Evolutionary conservation across 2,329 filamentous ascomycete genomes (phyloP).

Genomic region (Hypoxylon sp.): DNA sequence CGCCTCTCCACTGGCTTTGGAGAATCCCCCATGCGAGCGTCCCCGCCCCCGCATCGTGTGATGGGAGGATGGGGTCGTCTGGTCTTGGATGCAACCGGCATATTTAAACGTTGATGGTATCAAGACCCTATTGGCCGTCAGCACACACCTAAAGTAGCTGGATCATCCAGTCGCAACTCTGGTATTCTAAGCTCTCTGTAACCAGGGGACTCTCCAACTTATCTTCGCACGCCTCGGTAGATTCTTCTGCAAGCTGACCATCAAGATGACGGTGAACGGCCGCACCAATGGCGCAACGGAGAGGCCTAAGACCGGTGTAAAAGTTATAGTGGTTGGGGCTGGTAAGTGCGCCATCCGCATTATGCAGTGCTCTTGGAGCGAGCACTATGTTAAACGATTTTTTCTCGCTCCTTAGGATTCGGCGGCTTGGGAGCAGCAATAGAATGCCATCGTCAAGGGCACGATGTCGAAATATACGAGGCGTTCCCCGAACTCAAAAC

Average conservation of each 20-base stretch:
- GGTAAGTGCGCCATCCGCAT: conserved; percentile 53
- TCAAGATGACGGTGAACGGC: conserved; percentile 46
- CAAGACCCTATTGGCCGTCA: conserved; percentile 35
- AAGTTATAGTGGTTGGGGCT: conserved; percentile 66
- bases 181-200: conserved; percentile 24
- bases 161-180: conserved; percentile 28
- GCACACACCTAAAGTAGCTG: conserved; percentile 33
- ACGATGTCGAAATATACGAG: conserved; percentile 71
- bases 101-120: conserved; percentile 38
- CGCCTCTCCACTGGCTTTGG: conserved; percentile 16
- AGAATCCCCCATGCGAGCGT: conserved; percentile 28
- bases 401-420: conserved; percentile 61
- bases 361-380: conserved; percentile 1
- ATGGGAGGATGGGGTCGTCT: conserved; percentile 26
- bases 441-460: conserved; percentile 74
- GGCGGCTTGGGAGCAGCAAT: conserved; percentile 74
- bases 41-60: conserved; percentile 41
- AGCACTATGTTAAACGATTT: conserved; percentile 1
- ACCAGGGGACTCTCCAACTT: conserved; percentile 29
- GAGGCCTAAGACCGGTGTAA: conserved; percentile 63
- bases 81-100: conserved; percentile 39
- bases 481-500: conserved; percentile 70
- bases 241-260: conserved; percentile 21
- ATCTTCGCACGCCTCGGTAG: conserved; percentile 16
- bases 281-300: conserved; percentile 33